Evolutionary conservation across 176 grass and related monocot species (phyloP).

Genomic region (Juncus inflexus): DNA sequence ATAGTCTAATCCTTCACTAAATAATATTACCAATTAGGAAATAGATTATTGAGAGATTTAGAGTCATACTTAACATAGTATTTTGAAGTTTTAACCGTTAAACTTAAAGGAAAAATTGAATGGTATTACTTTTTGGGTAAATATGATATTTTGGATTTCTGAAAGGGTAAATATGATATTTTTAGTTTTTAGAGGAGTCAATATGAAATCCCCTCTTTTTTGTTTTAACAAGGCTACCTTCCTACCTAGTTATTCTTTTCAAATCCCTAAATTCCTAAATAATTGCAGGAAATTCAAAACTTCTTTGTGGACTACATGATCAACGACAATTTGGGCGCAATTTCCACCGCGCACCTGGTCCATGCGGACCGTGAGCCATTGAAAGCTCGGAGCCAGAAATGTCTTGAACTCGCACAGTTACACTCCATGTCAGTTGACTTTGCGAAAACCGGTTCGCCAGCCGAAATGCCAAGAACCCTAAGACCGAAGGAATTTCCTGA

Average conservation of each 20-base stretch:
- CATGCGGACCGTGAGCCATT: conserved; percentile 53
- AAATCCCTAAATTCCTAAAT: not conserved
- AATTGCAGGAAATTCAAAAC: conserved; percentile 87
- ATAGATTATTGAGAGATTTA: no score
- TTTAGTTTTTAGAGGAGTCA: no score
- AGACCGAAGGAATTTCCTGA: conserved; percentile 72
- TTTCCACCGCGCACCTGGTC: conserved; percentile 80
- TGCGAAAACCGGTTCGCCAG: conserved; percentile 76
- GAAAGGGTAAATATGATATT: no score
- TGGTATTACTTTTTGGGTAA: not conserved
- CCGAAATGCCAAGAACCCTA: conserved; percentile 59
- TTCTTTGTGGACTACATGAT: conserved; percentile 89
- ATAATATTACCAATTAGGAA: no score
- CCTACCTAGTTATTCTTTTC: not conserved
- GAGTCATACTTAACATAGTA: no score
- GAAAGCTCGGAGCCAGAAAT: conserved; percentile 69
- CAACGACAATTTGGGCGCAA: conserved; percentile 60
- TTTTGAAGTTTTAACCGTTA: no score
- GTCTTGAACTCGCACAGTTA: conserved; percentile 67
- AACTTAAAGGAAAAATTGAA: no score
- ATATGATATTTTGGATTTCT: no score
- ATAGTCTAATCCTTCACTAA: no score
- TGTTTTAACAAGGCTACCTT: not conserved
- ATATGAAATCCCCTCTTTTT: not conserved
- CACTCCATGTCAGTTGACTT: conserved; percentile 96